A percentile compares a stretch with the other conserved stretches of the same genome.
Evolutionary conservation across 495 filamentous ascomycete genomes (phyloP).

Genomic region (Hyaloscypha variabilis): DNA sequence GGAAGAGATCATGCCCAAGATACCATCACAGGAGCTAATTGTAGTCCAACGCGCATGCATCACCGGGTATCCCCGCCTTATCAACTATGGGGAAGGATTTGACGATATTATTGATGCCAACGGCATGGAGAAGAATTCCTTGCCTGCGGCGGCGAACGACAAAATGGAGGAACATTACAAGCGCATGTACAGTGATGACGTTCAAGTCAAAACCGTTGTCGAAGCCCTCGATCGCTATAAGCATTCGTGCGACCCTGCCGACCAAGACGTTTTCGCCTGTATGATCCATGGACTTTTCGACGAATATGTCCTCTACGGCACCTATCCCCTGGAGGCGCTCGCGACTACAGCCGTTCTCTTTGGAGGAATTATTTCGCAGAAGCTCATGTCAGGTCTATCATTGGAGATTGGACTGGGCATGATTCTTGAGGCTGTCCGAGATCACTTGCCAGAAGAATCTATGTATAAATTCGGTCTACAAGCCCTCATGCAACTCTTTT

Average conservation of each 20-base stretch:
- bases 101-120: conserved; percentile 89
- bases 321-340: conserved; percentile 91
- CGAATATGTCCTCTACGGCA: conserved; percentile 91
- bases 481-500: conserved; percentile 83
- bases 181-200: conserved; percentile 89
- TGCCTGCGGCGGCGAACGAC: conserved; percentile 77
- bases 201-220: conserved; percentile 79
- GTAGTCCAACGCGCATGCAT: conserved; percentile 82
- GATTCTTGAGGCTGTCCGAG: conserved; percentile 92
- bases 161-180: conserved; percentile 98
- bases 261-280: conserved; percentile 94
- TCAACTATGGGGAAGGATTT: conserved; percentile 91
- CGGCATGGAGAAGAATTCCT: conserved; percentile 73
- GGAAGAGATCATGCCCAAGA: conserved; percentile 59
- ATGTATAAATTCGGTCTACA: conserved; percentile 99
- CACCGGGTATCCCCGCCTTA: conserved; percentile 89
- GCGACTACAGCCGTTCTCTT: conserved; percentile 96
- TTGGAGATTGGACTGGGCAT: conserved; percentile 91
- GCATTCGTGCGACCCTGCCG: conserved; percentile 74
- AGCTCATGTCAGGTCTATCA: conserved; percentile 84
- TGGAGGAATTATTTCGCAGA: conserved; percentile 92
- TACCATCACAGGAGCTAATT: conserved; percentile 51
- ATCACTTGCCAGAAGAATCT: conserved; percentile 74
- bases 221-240: conserved; percentile 83
- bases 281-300: conserved; percentile 99